Evolutionary conservation across 2,329 filamentous ascomycete species (phyloP).

Genomic region (Epichloe scottii): DNA sequence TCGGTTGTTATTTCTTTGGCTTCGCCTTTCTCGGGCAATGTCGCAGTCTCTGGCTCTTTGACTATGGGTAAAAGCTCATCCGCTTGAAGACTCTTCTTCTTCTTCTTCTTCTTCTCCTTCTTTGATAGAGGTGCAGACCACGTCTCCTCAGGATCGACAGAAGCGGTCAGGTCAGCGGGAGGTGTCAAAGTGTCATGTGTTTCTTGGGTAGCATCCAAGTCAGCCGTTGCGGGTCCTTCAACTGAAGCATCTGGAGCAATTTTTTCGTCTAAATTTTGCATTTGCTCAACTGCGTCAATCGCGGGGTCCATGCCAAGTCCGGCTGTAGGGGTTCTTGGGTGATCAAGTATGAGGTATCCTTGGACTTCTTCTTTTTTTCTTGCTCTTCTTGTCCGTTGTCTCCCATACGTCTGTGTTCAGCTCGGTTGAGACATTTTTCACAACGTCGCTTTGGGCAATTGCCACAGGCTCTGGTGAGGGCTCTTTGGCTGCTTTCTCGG

Average conservation of each 20-base stretch:
- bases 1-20: not conserved
- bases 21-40: not conserved
- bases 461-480: not conserved
- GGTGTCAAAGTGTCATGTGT: too few species aligned
- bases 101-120: constrained; percentile 5
- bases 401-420: not conserved
- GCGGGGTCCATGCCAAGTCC: not conserved
- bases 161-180: not conserved
- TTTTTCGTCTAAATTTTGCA: not conserved
- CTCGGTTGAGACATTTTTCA: not conserved
- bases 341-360: not conserved
- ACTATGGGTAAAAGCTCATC: constrained; percentile 3
- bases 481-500: not conserved
- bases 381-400: constrained; percentile 8
- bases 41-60: not conserved
- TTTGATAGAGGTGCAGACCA: constrained; percentile 1
- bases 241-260: not conserved
- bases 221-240: not conserved
- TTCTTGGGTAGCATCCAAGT: not conserved
- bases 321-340: not conserved
- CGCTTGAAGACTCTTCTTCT: constrained; percentile 11
- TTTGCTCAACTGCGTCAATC: not conserved
- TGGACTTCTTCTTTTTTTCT: constrained; percentile 10
- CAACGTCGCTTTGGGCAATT: not conserved
- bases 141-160: constrained; percentile 4